Conservation (phyloP, 1,284 basidiomycete genomes). For the Ustilago crameri region DNA sequence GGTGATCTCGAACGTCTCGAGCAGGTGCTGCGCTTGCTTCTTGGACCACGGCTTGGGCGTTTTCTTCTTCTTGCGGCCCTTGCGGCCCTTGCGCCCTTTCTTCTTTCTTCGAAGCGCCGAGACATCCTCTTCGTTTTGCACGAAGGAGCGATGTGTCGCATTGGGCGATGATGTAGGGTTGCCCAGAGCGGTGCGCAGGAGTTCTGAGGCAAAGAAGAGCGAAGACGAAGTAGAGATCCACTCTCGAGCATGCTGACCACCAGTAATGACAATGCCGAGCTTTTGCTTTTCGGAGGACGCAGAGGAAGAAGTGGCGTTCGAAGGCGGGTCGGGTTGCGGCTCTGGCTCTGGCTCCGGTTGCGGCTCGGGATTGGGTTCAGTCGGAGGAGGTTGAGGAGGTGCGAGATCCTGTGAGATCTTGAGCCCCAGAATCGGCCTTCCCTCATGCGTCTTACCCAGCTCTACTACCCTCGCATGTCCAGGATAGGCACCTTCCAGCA, state of each 20-base stretch:
- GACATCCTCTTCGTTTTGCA: not conserved
- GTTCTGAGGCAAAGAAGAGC: slow-evolving; percentile 73
- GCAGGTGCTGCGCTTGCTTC: slow-evolving; percentile 67
- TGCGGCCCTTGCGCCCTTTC: slow-evolving; percentile 7
- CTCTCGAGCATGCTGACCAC: slow-evolving; percentile 62
- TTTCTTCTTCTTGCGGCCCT: slow-evolving; percentile 7
- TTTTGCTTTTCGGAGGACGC: not conserved
- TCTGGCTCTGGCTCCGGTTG: slow-evolving; percentile 15
- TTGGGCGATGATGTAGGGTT: not conserved
- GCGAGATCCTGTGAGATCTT: slow-evolving; percentile 18
- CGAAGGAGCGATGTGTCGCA: not conserved
- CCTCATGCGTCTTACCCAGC: slow-evolving; percentile 41
- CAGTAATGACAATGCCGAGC: slow-evolving; percentile 38
- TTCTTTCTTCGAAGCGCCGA: not conserved
- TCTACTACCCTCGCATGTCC: slow-evolving; percentile 22
- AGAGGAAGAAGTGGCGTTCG: slow-evolving; percentile 6
- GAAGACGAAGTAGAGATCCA: slow-evolving; percentile 83
- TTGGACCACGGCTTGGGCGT: slow-evolving; percentile 14
- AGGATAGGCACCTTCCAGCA: slow-evolving; percentile 24
- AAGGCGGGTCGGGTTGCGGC: slow-evolving; percentile 14
- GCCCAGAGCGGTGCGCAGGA: slow-evolving; percentile 22
- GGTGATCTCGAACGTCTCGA: slow-evolving; percentile 77
- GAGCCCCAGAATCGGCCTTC: slow-evolving; percentile 27
- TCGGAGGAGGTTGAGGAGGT: slow-evolving; percentile 2
- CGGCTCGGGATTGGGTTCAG: slow-evolving; percentile 8